Percentiles rank a stretch among this genome's conserved stretches.
These are phyloP conservation scores for Fusarium succisae DNA, from an alignment of 2,329 filamentous ascomycete species.

Conservation along the genomic window DNA sequence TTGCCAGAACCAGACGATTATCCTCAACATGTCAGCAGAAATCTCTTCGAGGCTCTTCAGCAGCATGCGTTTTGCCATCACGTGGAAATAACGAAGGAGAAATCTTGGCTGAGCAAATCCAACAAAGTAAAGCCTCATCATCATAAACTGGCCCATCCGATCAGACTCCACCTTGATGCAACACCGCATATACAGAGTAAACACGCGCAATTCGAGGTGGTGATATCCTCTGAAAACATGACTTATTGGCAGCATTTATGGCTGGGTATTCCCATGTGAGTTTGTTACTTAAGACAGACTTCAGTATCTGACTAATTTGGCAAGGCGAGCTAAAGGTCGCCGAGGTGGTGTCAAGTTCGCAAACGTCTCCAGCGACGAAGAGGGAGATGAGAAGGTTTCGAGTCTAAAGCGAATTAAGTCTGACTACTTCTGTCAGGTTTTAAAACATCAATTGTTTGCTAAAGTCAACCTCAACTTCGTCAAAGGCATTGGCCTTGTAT, in stretches of 20 bases:
- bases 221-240: rapidly evolving
- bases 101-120: background rate
- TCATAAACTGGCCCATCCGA: background rate
- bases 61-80: rapidly evolving
- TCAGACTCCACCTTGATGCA: background rate
- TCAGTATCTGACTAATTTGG: rapidly evolving
- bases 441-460: background rate
- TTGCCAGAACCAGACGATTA: background rate
- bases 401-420: rapidly evolving
- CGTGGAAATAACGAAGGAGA: rapidly evolving
- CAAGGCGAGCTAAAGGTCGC: background rate
- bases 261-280: background rate
- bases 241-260: background rate
- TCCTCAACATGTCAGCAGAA: background rate
- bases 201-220: background rate
- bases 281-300: rapidly evolving
- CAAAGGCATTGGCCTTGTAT: background rate
- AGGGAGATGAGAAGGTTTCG: rapidly evolving
- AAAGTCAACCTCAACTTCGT: background rate
- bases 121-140: background rate
- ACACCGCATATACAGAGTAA: background rate
- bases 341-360: background rate
- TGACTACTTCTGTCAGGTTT: background rate
- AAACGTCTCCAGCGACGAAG: background rate
- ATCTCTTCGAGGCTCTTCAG: background rate